phyloP scores from a whole-genome alignment of 2,329 filamentous ascomycete genomes.

The Pseudogymnoascus sp. region DNA sequence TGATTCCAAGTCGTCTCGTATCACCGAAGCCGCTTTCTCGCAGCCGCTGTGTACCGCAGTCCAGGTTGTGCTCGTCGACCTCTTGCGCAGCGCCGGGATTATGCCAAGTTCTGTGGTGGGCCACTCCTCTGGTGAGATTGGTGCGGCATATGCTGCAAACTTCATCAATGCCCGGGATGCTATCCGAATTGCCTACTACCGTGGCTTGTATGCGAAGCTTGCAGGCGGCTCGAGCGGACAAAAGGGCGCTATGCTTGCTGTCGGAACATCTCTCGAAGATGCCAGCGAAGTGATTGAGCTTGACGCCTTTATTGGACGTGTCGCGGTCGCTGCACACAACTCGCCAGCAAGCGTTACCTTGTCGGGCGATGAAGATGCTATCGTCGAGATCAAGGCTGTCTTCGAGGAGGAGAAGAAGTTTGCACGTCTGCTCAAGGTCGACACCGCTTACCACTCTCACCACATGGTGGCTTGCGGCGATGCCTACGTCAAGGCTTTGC shows the following conservation, averaged over 20 bases:
- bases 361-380: conserved; percentile 16
- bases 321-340: conserved; percentile 30
- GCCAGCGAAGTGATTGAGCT: conserved; percentile 16
- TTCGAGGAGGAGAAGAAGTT: conserved; percentile 19
- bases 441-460: conserved; percentile 24
- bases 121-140: conserved; percentile 44
- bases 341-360: conserved; percentile 23
- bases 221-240: conserved; percentile 24
- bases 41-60: conserved; percentile 41
- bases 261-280: conserved; percentile 29
- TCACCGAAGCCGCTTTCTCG: conserved; percentile 35
- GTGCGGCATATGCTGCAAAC: conserved; percentile 37
- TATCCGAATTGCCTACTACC: conserved; percentile 39
- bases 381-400: conserved; percentile 14
- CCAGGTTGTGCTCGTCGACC: conserved; percentile 38
- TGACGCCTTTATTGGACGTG: conserved; percentile 10
- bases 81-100: conserved; percentile 37
- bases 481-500: conserved; percentile 17
- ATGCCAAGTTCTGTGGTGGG: conserved; percentile 33
- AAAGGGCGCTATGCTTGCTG: conserved; percentile 48
- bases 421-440: conserved; percentile 19
- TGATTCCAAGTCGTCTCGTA: conserved; percentile 29
- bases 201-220: conserved; percentile 17
- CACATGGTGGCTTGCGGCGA: conserved; percentile 24
- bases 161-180: conserved; percentile 28